Percentiles rank a stretch among this genome's conserved stretches.
These are phyloP conservation scores for Rhodotorula sp. DNA, from an alignment of 1,284 basidiomycete species.

Conservation along the genomic window DNA sequence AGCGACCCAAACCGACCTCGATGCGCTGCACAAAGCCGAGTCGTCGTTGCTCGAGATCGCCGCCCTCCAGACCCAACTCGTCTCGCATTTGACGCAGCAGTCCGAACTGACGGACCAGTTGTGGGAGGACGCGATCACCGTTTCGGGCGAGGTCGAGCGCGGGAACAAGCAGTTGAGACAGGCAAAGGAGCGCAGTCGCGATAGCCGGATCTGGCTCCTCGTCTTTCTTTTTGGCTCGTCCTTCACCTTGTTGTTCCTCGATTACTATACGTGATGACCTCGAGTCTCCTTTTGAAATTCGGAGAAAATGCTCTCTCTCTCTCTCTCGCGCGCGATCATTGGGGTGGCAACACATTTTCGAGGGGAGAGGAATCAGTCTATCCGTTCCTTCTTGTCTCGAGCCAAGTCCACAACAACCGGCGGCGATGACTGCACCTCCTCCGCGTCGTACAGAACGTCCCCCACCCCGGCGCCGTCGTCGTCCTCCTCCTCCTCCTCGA, in stretches of 20 bases:
- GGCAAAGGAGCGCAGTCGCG: conserved; percentile 74
- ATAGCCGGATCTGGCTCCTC: conserved; percentile 76
- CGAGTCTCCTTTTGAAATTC: neutral
- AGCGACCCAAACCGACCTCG: conserved; percentile 75
- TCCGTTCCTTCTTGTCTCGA: neutral
- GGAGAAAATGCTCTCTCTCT: too few relatives aligned
- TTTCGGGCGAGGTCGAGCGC: conserved; percentile 75
- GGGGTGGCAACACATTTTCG: neutral
- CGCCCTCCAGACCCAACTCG: conserved; percentile 80
- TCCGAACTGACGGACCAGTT: conserved; percentile 84
- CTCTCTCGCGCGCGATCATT: neutral
- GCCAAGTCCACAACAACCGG: neutral
- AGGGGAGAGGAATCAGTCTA: neutral
- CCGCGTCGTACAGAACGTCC: neutral
- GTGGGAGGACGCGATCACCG: conserved; percentile 81
- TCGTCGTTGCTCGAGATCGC: conserved; percentile 83
- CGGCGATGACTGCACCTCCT: neutral
- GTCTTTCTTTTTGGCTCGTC: conserved; percentile 83
- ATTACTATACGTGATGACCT: conserved; percentile 53
- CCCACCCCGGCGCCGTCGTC: conserved; percentile 45
- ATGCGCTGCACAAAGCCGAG: conserved; percentile 83
- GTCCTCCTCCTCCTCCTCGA: conserved; percentile 66
- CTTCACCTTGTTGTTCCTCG: conserved; percentile 78
- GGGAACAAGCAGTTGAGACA: conserved; percentile 81
- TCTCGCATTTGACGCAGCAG: conserved; percentile 78